A percentile compares a stretch with the other conserved stretches of the same genome.
These are phyloP conservation scores for Ascochyta pisi DNA, from an alignment of 2,329 filamentous ascomycete species.

Conservation along the genomic window DNA sequence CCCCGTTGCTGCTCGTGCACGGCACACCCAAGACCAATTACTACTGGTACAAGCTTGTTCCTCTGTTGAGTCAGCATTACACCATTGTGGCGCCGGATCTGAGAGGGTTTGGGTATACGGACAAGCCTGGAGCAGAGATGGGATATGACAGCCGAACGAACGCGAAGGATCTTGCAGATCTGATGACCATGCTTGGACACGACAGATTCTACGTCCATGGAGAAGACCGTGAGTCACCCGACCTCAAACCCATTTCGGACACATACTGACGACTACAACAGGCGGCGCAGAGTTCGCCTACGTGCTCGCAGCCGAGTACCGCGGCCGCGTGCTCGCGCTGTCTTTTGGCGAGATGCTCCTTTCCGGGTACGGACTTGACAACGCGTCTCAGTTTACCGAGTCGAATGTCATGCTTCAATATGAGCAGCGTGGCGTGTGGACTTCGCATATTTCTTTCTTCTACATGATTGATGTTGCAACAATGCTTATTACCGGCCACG, in stretches of 20 bases:
- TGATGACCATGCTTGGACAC: slow-evolving; percentile 45
- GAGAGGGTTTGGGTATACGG: slow-evolving; percentile 47
- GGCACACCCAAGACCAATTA: slow-evolving; percentile 21
- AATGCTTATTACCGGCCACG: slow-evolving; percentile 46
- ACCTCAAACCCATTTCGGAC: background rate
- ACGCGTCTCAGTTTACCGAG: slow-evolving; percentile 40
- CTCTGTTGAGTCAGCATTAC: slow-evolving; percentile 41
- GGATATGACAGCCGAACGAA: slow-evolving; percentile 45
- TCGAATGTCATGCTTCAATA: slow-evolving; percentile 34
- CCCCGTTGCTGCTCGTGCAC: slow-evolving; percentile 16
- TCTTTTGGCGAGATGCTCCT: slow-evolving; percentile 44
- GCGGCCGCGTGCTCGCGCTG: slow-evolving; percentile 36
- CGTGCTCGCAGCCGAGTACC: slow-evolving; percentile 41
- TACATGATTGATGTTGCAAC: slow-evolving; percentile 44
- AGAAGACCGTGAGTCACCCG: slow-evolving; percentile 33
- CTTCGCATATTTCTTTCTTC: slow-evolving; percentile 43
- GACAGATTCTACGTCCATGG: slow-evolving; percentile 46
- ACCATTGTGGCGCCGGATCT: slow-evolving; percentile 46
- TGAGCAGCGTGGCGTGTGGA: slow-evolving; percentile 46
- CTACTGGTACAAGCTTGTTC: slow-evolving; percentile 47
- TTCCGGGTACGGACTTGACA: slow-evolving; percentile 41
- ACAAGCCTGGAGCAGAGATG: slow-evolving; percentile 35
- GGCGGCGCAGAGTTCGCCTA: slow-evolving; percentile 46
- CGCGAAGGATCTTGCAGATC: slow-evolving; percentile 40
- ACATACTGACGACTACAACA: background rate